Evolutionary conservation across 345 rosid species (phyloP).

Genomic region (Citrus hindsii): DNA sequence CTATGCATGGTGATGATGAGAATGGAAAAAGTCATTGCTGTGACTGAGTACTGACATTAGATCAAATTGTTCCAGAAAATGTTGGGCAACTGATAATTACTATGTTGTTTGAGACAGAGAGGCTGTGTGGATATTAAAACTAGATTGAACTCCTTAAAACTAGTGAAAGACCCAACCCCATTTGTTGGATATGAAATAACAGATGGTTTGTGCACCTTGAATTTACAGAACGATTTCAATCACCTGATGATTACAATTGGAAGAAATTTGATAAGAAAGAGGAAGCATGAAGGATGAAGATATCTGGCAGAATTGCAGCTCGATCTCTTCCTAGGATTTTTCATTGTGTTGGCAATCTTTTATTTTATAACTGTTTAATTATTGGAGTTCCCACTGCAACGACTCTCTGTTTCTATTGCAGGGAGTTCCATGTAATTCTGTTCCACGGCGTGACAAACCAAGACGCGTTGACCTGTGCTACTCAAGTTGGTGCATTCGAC

Average conservation of each 20-base stretch:
- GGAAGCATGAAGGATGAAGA: background rate
- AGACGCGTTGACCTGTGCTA: constrained; percentile 70
- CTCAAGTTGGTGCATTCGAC: constrained; percentile 82
- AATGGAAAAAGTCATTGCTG: background rate
- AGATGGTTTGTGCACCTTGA: background rate
- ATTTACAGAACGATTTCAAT: background rate
- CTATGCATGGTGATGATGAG: background rate
- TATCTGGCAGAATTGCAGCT: background rate
- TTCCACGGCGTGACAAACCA: constrained; percentile 52
- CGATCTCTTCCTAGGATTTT: background rate
- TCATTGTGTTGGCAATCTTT: background rate
- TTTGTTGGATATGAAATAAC: background rate
- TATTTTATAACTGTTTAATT: background rate
- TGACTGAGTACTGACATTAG: background rate
- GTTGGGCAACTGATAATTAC: background rate
- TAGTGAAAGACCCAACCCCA: background rate
- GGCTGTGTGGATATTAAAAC: background rate
- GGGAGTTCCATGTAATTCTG: constrained; percentile 57
- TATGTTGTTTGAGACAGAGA: background rate
- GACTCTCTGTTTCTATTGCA: constrained; percentile 22
- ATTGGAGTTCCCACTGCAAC: constrained; percentile 3
- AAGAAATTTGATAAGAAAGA: background rate
- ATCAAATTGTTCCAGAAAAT: background rate
- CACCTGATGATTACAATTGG: background rate
- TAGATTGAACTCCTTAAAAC: background rate